These are phyloP conservation scores for Lathyrus sativus DNA, from an alignment of 306 rosid genomes.

Conservation along the genomic window DNA sequence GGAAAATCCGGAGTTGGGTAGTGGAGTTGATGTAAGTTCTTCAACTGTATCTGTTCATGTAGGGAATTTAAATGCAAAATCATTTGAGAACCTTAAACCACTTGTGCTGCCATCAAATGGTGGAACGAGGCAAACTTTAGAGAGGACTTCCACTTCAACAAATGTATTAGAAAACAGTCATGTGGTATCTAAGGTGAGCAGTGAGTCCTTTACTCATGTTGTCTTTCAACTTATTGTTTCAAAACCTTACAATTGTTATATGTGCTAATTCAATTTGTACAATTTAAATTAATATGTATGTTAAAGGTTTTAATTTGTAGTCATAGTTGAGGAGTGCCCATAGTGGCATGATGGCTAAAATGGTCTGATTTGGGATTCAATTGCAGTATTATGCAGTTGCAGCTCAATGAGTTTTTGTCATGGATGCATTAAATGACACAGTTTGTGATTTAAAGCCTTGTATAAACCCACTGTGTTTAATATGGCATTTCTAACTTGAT, in stretches of 20 bases:
- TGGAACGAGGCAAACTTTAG: slow-evolving; percentile 41
- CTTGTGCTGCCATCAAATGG: slow-evolving; percentile 30
- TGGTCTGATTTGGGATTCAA: neutral
- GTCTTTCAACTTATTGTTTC: slow-evolving; percentile 30
- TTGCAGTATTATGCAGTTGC: neutral
- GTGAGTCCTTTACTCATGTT: slow-evolving; percentile 19
- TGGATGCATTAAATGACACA: slow-evolving; percentile 1
- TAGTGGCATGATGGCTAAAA: slow-evolving; percentile 9
- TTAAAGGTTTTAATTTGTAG: neutral
- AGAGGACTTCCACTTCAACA: slow-evolving; percentile 43
- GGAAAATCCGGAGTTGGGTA: slow-evolving; percentile 39
- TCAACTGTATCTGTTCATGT: slow-evolving; percentile 37
- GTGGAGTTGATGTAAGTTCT: slow-evolving; percentile 35
- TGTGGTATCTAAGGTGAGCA: slow-evolving; percentile 60
- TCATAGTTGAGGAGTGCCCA: no score
- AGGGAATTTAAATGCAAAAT: slow-evolving; percentile 40
- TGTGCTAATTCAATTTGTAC: slow-evolving; percentile 19
- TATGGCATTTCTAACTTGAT: slow-evolving; percentile 15
- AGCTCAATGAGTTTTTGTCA: neutral
- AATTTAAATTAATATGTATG: slow-evolving; percentile 17
- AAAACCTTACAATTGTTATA: slow-evolving; percentile 19
- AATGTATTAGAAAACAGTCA: slow-evolving; percentile 43
- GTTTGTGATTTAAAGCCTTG: neutral
- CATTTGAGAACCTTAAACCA: slow-evolving; percentile 46
- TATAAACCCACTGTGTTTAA: slow-evolving; percentile 6